Percentiles rank a stretch among this genome's conserved stretches.
These are phyloP conservation scores for Bauhinia variegata DNA, from an alignment of 306 rosid species.

Conservation along the genomic window DNA sequence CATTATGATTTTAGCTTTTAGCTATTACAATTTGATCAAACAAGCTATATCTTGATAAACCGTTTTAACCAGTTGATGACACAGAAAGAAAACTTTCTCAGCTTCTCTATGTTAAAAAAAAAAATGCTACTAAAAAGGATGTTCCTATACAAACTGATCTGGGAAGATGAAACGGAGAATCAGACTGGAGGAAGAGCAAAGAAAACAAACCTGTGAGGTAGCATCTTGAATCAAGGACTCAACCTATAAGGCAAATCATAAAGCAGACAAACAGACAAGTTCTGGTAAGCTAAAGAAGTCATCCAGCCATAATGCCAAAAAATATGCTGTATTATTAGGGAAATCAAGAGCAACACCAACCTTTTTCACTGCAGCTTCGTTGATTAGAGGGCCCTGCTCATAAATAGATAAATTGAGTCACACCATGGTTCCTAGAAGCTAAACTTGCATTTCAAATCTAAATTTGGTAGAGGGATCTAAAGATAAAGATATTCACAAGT, in stretches of 20 bases:
- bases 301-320: slow-evolving; percentile 22
- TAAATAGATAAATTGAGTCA: slow-evolving; percentile 42
- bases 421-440: slow-evolving; percentile 14
- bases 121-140: background rate
- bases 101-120: slow-evolving; percentile 7
- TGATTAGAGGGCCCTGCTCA: slow-evolving; percentile 92
- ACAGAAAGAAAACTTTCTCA: background rate
- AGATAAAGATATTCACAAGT: slow-evolving; percentile 5
- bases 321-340: too few species aligned
- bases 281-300: slow-evolving; percentile 1
- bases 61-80: background rate
- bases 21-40: too few species aligned
- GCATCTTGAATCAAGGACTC: slow-evolving; percentile 86
- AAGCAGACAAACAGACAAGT: slow-evolving; percentile 29
- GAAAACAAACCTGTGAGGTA: slow-evolving; percentile 74
- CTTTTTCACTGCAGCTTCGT: slow-evolving; percentile 96
- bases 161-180: slow-evolving; percentile 11
- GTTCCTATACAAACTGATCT: background rate
- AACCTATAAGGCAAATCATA: slow-evolving; percentile 60
- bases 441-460: slow-evolving; percentile 24
- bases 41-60: too few species aligned
- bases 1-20: too few species aligned
- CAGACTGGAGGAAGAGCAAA: slow-evolving; percentile 29
- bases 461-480: slow-evolving; percentile 11
- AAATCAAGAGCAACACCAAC: slow-evolving; percentile 50